A percentile compares a stretch with the other conserved stretches of the same genome.
These are phyloP conservation scores for Hysterium pulicare DNA, from an alignment of 2,329 filamentous ascomycete species.

Conservation along the genomic window DNA sequence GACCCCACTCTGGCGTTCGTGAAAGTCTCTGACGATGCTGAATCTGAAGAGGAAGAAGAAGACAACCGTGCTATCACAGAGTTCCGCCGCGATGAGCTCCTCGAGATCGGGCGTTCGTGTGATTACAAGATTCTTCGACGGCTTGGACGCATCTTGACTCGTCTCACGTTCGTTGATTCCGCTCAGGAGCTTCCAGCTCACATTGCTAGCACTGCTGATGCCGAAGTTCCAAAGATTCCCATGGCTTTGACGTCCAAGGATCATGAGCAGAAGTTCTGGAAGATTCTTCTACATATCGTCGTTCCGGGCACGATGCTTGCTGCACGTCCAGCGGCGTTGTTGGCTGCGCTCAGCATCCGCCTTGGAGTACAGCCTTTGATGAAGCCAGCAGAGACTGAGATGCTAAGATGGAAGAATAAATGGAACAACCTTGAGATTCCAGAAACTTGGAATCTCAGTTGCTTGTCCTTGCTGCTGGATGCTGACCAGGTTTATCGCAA, in stretches of 20 bases:
- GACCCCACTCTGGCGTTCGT: constrained; percentile 45
- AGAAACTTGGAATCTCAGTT: constrained; percentile 50
- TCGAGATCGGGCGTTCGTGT: constrained; percentile 53
- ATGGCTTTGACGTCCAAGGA: constrained; percentile 39
- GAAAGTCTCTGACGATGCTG: constrained; percentile 6
- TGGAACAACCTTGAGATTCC: constrained; percentile 50
- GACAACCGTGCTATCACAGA: constrained; percentile 25
- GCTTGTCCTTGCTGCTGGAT: constrained; percentile 46
- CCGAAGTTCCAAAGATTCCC: constrained; percentile 44
- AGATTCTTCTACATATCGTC: constrained; percentile 47
- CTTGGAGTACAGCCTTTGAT: constrained; percentile 47
- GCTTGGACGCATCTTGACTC: constrained; percentile 47
- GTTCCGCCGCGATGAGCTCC: constrained; percentile 47
- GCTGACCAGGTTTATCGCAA: constrained; percentile 36
- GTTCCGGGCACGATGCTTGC: constrained; percentile 49
- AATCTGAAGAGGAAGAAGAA: constrained; percentile 15
- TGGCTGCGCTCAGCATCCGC: constrained; percentile 48
- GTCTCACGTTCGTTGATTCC: constrained; percentile 44
- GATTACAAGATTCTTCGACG: constrained; percentile 48
- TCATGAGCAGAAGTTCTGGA: constrained; percentile 45
- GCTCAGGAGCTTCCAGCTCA: constrained; percentile 44
- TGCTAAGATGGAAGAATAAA: constrained; percentile 40
- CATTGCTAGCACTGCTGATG: constrained; percentile 28
- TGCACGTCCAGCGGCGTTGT: constrained; percentile 44
- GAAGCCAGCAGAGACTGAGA: constrained; percentile 41